Percentiles rank a stretch among this genome's conserved stretches.
These are phyloP conservation scores for Claviceps spartinae DNA, from an alignment of 2,329 filamentous ascomycete species.

Conservation along the genomic window DNA sequence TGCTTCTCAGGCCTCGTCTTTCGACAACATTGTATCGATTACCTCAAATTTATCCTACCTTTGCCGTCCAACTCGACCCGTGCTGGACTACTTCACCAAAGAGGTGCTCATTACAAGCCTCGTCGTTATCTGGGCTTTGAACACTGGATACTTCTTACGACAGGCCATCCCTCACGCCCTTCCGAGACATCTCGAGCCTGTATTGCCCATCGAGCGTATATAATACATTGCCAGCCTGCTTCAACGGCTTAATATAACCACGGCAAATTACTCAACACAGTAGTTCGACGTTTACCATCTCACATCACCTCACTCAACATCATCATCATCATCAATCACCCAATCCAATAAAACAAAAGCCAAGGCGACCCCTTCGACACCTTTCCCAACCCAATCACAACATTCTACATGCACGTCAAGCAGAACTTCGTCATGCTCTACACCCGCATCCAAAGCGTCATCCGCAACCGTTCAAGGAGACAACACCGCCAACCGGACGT, in stretches of 20 bases:
- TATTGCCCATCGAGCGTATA: not conserved
- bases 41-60: not conserved
- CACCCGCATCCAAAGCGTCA: constrained; percentile 30
- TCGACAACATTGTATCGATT: not conserved
- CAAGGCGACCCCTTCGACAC: not conserved
- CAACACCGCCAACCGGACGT: constrained; percentile 27
- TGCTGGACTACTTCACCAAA: no score
- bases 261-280: no score
- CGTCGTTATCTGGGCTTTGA: not conserved
- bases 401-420: constrained; percentile 20
- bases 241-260: not conserved
- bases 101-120: not conserved
- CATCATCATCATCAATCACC: not conserved
- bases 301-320: not conserved
- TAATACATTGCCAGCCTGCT: not conserved
- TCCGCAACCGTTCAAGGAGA: constrained; percentile 26
- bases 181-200: not conserved
- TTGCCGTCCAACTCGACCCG: no score
- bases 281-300: no score
- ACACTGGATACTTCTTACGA: no score
- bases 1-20: not conserved
- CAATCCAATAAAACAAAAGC: not conserved
- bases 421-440: constrained; percentile 30
- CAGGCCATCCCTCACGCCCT: not conserved
- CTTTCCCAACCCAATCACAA: not conserved